These are phyloP conservation scores for Picea sitchensis DNA, from an alignment of 75 land plant genomes.

Conservation along the genomic window DNA sequence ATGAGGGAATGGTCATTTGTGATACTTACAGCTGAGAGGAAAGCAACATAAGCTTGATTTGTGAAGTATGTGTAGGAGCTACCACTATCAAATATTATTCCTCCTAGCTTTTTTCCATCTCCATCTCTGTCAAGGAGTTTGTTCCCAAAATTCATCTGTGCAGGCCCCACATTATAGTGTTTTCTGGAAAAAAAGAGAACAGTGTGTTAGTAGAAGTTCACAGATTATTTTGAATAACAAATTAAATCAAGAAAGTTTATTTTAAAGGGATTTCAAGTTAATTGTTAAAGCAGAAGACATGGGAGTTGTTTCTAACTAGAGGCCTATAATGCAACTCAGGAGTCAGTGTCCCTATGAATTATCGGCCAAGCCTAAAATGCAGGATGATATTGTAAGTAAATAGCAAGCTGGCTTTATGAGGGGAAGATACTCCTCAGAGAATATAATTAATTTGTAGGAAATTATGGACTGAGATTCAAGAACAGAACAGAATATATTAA, in stretches of 20 bases:
- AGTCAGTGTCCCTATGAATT: too few relatives aligned
- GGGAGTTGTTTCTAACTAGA: too few relatives aligned
- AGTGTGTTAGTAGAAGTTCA: background rate
- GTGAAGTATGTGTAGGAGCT: slow-evolving; percentile 82
- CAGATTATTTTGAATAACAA: background rate
- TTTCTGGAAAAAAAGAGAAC: slow-evolving; percentile 29
- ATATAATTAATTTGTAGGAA: too few relatives aligned
- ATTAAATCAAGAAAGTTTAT: background rate
- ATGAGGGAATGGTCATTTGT: background rate
- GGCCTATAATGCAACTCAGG: too few relatives aligned
- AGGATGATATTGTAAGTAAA: too few relatives aligned
- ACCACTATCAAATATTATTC: slow-evolving; percentile 78
- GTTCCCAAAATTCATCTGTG: slow-evolving; percentile 38
- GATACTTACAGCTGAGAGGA: slow-evolving; percentile 51
- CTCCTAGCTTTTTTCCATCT: slow-evolving; percentile 20
- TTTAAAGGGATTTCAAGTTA: too few relatives aligned
- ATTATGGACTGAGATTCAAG: too few relatives aligned
- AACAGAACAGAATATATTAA: too few relatives aligned
- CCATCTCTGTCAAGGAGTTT: slow-evolving; percentile 9
- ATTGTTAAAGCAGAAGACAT: too few relatives aligned
- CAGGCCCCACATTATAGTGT: slow-evolving; percentile 54
- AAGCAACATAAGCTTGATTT: slow-evolving; percentile 37
- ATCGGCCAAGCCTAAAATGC: too few relatives aligned
- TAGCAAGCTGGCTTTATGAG: too few relatives aligned
- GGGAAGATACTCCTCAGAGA: too few relatives aligned